Percentiles rank a stretch among this genome's conserved stretches.
Conservation (phyloP, 495 filamentous ascomycete genomes). For the Penicillium arizonense region DNA sequence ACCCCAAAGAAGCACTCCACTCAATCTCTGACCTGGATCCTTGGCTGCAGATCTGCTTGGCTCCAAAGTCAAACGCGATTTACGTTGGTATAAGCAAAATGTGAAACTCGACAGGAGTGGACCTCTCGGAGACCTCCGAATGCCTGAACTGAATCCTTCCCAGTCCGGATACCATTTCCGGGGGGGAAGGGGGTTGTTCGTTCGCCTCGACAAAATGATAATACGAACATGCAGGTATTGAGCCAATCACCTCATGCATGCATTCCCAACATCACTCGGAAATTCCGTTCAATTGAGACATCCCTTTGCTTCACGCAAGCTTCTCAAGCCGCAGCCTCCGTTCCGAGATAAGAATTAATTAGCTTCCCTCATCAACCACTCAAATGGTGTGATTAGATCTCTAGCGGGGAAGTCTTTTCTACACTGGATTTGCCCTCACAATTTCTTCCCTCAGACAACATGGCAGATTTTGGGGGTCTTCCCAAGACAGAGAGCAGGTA, state of each 20-base stretch:
- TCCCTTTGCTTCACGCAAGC: background rate
- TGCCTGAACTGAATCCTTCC: too few relatives aligned
- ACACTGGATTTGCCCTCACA: too few relatives aligned
- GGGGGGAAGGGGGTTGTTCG: too few relatives aligned
- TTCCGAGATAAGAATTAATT: slow-evolving; percentile 10
- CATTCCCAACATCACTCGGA: background rate
- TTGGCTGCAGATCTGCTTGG: too few relatives aligned
- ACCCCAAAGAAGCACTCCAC: too few relatives aligned
- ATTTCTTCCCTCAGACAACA: background rate
- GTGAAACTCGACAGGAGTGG: too few relatives aligned
- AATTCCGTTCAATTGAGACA: background rate
- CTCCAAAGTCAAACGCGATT: too few relatives aligned
- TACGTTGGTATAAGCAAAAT: too few relatives aligned
- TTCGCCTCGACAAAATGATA: too few relatives aligned
- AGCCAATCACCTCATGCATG: slow-evolving; percentile 2
- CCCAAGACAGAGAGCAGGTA: slow-evolving; percentile 11
- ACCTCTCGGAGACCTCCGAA: too few relatives aligned
- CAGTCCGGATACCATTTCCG: too few relatives aligned
- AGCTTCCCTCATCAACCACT: slow-evolving; percentile 13
- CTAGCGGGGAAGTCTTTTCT: slow-evolving; percentile 1
- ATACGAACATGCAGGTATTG: background rate
- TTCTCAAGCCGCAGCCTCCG: background rate
- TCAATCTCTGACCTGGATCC: too few relatives aligned
- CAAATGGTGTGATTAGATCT: slow-evolving; percentile 19
- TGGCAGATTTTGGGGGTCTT: slow-evolving; percentile 13